Percentiles rank a stretch among this genome's conserved stretches.
Evolutionary conservation across 2,329 filamentous ascomycete genomes (phyloP).

Genomic region (Penicillium sp.): DNA sequence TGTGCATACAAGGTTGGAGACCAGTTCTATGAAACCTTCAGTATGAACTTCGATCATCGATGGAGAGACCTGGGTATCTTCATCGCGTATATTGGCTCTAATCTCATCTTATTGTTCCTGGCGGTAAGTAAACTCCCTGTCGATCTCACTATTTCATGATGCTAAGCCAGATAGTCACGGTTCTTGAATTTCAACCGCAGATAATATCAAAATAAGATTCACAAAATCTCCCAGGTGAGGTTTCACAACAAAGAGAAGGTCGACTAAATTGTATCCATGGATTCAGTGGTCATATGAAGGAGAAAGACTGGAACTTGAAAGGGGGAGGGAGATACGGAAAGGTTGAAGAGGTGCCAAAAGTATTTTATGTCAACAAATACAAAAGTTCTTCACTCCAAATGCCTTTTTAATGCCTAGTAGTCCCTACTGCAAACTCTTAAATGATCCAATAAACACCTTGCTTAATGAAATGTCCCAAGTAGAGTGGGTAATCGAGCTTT

Average conservation of each 20-base stretch:
- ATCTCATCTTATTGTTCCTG: slow-evolving; percentile 68
- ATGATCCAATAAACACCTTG: not conserved
- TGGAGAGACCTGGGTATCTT: slow-evolving; percentile 87
- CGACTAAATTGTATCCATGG: not conserved
- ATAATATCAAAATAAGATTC: slow-evolving; percentile 16
- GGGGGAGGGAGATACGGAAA: too few relatives aligned
- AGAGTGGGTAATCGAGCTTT: not conserved
- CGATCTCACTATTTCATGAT: slow-evolving; percentile 1
- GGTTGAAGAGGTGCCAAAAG: not conserved
- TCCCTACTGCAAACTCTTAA: not conserved
- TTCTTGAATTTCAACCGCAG: slow-evolving; percentile 53
- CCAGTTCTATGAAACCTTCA: slow-evolving; percentile 73
- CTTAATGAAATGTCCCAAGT: not conserved
- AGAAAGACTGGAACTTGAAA: too few relatives aligned
- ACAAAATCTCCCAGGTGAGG: not conserved
- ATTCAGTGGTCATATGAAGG: not conserved
- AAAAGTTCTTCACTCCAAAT: not conserved
- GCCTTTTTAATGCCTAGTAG: too few relatives aligned
- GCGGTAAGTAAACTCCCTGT: slow-evolving; percentile 49
- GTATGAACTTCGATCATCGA: slow-evolving; percentile 67
- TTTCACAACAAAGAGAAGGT: not conserved
- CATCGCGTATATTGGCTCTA: slow-evolving; percentile 74
- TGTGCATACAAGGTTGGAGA: slow-evolving; percentile 82
- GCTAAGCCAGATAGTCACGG: slow-evolving; percentile 39
- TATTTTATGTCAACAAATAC: not conserved